Evolutionary conservation across 2,329 filamentous ascomycete genomes (phyloP), one percentile per base, ranked within the genome.

Genomic region (Ophiostoma perfectum): DNA sequence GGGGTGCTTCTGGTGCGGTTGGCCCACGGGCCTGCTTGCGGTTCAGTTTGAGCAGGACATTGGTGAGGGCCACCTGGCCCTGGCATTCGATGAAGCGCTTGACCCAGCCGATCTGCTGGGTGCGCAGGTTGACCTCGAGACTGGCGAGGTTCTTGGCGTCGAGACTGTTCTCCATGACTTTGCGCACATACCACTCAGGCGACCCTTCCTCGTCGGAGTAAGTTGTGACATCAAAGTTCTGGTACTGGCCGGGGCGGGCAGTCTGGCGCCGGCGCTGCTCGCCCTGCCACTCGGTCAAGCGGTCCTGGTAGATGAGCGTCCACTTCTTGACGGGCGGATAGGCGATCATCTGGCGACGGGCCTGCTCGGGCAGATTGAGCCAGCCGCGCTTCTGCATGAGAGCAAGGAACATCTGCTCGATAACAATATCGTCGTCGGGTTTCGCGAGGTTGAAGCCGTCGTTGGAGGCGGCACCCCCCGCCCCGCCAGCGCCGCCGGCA

Each of bases 331-430:
- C 87, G 8, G 95, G 86, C 14, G 93, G 92, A 77, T 99, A 98
- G 49, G 93, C 93, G 79, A 95, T 86, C 94, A 99, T 98, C 81
- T 98, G 95, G 71, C 94, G 86, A 73, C 90, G 88, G 42, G 95
- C 95, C 80, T 97, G 92, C 76, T 99, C 95, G 5, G 95, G 95
- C 72, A 99, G 82, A 78, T 96, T 96, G 80, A 97, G 95, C 92
- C 93, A 98, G 72, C 94, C 95, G 80, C 95, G 88, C 80, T 97
- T 97, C 75, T 96, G 91, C 95, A 99, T 98, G 72, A 99, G 81
- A 66, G 92, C 89, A 75, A 93, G 83, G 75, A 98, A 98, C 82
- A 97, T 91, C 75, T 93, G 88, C 76, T 98, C 92, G 63, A 97
- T 90, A 14, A 96, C 81, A 70, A 88, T 86, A 75, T 96, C 92